Evolutionary conservation across 1,284 basidiomycete species (phyloP).

Genomic region (Boletus sp.): DNA sequence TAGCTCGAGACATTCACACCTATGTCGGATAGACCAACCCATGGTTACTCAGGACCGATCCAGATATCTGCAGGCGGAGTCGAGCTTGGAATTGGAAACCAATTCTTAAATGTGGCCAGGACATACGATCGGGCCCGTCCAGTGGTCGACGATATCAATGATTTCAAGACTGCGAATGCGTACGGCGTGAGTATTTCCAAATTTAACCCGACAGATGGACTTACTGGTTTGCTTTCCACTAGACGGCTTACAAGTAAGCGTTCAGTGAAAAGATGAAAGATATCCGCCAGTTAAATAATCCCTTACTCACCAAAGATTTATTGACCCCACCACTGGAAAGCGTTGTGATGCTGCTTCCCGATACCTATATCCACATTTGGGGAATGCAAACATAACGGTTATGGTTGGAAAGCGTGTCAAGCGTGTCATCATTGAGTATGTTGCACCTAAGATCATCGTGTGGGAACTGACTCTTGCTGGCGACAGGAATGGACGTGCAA

Average conservation of each 20-base stretch:
- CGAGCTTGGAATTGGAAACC: constrained; percentile 37
- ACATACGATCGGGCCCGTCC: constrained; percentile 24
- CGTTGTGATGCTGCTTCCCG: constrained; percentile 57
- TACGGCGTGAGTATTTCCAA: constrained; percentile 41
- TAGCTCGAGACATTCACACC: constrained; percentile 52
- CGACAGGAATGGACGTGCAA: constrained; percentile 45
- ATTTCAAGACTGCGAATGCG: constrained; percentile 37
- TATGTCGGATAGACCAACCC: constrained; percentile 33
- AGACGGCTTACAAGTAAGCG: constrained; percentile 14
- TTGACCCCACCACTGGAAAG: constrained; percentile 47
- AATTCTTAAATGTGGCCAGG: constrained; percentile 33
- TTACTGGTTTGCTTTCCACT: neutral
- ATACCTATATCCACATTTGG: constrained; percentile 51
- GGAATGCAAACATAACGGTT: constrained; percentile 43
- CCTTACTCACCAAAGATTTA: constrained; percentile 37
- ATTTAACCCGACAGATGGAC: neutral
- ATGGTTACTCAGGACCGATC: constrained; percentile 53
- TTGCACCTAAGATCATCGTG: neutral
- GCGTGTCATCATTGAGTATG: constrained; percentile 48
- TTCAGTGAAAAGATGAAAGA: neutral
- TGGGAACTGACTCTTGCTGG: neutral
- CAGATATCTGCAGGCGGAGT: constrained; percentile 43
- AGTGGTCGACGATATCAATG: constrained; percentile 41
- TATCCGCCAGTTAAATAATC: constrained; percentile 5
- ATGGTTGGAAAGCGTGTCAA: constrained; percentile 40